These are phyloP conservation scores for Dendrobium chrysotoxum DNA, from an alignment of 106 monocot species.

Conservation along the genomic window DNA sequence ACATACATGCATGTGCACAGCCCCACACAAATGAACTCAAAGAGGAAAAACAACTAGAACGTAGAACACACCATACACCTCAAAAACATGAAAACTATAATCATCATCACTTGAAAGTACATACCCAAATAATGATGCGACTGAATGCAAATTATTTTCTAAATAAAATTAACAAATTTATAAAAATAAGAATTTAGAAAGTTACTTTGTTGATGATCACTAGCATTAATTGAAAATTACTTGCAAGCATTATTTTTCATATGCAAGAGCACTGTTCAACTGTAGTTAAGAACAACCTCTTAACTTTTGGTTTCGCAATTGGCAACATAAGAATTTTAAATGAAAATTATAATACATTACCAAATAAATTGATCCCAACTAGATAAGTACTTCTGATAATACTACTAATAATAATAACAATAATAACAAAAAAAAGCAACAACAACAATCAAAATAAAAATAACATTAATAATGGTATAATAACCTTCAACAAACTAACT, in stretches of 20 bases:
- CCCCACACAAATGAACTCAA: no score
- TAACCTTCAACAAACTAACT: neutral
- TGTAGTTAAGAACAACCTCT: neutral
- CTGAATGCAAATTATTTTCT: neutral
- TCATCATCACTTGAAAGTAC: neutral
- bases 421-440: no score
- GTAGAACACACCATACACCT: neutral
- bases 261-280: neutral
- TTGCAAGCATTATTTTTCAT: neutral
- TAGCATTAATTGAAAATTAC: neutral
- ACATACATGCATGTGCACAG: neutral
- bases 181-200: neutral
- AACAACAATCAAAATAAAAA: neutral
- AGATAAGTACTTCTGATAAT: neutral
- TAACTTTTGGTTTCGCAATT: neutral
- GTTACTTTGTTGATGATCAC: neutral
- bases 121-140: neutral
- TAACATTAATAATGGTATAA: neutral
- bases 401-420: neutral
- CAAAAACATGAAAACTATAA: neutral
- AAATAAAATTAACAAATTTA: neutral
- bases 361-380: neutral
- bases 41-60: neutral
- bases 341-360: neutral
- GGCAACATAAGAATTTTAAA: neutral